These are phyloP conservation scores for Psilocybe subaeruginosa DNA, from an alignment of 768 basidiomycete species.

Conservation along the genomic window DNA sequence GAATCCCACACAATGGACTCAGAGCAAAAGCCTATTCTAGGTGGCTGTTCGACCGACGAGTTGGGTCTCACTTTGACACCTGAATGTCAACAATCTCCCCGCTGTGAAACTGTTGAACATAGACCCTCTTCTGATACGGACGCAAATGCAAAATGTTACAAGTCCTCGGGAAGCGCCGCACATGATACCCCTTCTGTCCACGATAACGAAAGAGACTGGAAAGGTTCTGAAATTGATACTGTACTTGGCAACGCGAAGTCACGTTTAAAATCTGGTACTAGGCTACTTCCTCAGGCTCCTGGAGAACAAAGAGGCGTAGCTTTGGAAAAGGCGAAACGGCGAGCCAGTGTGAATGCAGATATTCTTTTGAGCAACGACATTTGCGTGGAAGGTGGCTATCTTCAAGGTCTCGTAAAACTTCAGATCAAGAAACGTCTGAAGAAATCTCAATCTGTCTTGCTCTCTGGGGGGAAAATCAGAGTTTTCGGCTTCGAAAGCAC, in stretches of 20 bases:
- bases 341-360: slow-evolving; percentile 81
- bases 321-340: slow-evolving; percentile 74
- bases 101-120: too few relatives aligned
- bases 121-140: too few relatives aligned
- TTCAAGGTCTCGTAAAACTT: slow-evolving; percentile 73
- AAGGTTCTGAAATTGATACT: slow-evolving; percentile 58
- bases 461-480: slow-evolving; percentile 78
- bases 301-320: slow-evolving; percentile 34
- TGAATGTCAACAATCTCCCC: too few relatives aligned
- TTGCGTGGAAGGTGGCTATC: slow-evolving; percentile 77
- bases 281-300: slow-evolving; percentile 35
- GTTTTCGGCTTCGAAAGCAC: slow-evolving; percentile 86
- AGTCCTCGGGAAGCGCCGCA: not conserved
- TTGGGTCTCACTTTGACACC: too few relatives aligned
- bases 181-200: slow-evolving; percentile 45
- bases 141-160: not conserved
- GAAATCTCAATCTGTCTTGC: slow-evolving; percentile 59
- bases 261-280: slow-evolving; percentile 56
- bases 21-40: too few relatives aligned
- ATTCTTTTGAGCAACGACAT: slow-evolving; percentile 75
- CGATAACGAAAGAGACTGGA: slow-evolving; percentile 50
- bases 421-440: slow-evolving; percentile 57
- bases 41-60: too few relatives aligned
- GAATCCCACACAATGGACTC: too few relatives aligned
- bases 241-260: slow-evolving; percentile 66